Evolutionary conservation across 2,329 filamentous ascomycete species (phyloP).

Genomic region (Tolypocladium endophyticum): DNA sequence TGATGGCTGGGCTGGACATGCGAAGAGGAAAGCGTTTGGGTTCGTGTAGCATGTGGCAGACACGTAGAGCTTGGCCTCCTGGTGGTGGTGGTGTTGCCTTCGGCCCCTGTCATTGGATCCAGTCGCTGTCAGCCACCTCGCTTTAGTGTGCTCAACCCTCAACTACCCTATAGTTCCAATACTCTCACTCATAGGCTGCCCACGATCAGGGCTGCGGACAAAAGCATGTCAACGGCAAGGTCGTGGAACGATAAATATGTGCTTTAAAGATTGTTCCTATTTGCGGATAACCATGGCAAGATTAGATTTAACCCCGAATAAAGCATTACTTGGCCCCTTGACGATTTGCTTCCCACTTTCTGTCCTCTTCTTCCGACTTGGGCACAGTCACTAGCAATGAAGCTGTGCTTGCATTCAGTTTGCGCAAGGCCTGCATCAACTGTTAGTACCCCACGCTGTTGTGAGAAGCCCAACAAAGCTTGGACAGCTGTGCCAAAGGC

Average conservation of each 20-base stretch:
- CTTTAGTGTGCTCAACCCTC: not conserved
- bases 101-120: not conserved
- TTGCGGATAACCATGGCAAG: not conserved
- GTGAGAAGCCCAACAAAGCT: not conserved
- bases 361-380: not conserved
- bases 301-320: not conserved
- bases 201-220: too few species aligned
- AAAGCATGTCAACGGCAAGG: too few species aligned
- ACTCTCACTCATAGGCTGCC: too few species aligned
- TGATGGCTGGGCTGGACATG: not conserved
- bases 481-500: not conserved
- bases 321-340: not conserved
- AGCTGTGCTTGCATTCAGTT: not conserved
- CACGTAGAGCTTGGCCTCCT: not conserved
- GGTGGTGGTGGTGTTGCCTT: not conserved
- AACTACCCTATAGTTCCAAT: not conserved
- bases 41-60: not conserved
- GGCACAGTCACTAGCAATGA: not conserved
- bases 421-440: not conserved
- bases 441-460: not conserved
- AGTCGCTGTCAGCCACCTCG: not conserved
- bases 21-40: not conserved
- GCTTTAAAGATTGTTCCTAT: too few species aligned
- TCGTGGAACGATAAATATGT: too few species aligned
- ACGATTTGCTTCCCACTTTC: not conserved